Percentiles rank a stretch among this genome's conserved stretches.
These are phyloP conservation scores for Ruellia speciosa DNA, from an alignment of 305 asterid species.

Conservation along the genomic window DNA sequence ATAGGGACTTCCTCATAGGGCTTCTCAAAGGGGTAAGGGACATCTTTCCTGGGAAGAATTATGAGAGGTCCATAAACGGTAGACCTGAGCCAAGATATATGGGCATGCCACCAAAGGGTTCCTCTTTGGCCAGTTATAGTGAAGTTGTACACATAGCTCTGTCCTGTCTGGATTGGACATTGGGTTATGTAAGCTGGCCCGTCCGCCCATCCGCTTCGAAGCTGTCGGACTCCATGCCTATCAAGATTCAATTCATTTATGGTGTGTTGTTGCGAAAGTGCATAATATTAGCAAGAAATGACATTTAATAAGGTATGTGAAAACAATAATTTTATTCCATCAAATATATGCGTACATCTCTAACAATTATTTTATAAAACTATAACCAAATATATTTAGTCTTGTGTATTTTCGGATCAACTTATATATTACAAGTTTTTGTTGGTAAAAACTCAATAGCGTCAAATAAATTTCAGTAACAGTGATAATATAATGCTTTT, in stretches of 20 bases:
- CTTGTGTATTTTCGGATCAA: too few relatives aligned
- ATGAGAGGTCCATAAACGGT: slow-evolving; percentile 48
- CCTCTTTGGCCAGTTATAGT: slow-evolving; percentile 38
- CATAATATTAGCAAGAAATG: background rate
- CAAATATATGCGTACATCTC: too few relatives aligned
- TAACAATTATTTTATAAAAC: too few relatives aligned
- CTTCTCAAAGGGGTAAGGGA: slow-evolving; percentile 35
- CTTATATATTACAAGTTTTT: too few relatives aligned
- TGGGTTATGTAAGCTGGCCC: slow-evolving; percentile 43
- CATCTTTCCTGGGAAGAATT: slow-evolving; percentile 35
- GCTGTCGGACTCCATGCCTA: slow-evolving; percentile 20
- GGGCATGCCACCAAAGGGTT: slow-evolving; percentile 47
- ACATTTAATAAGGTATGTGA: background rate
- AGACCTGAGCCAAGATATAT: slow-evolving; percentile 39
- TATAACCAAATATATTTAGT: too few relatives aligned
- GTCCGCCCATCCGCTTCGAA: slow-evolving; percentile 44
- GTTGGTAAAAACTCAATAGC: too few relatives aligned
- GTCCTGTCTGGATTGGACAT: slow-evolving; percentile 40
- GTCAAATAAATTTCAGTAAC: too few relatives aligned
- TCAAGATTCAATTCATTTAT: too few relatives aligned
- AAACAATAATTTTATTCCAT: too few relatives aligned
- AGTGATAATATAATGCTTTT: too few relatives aligned
- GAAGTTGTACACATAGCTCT: slow-evolving; percentile 34
- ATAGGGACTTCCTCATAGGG: slow-evolving; percentile 46
- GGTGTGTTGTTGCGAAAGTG: too few relatives aligned